Conservation (phyloP, 73 alveolate genomes). For the Effrenium voratum region DNA sequence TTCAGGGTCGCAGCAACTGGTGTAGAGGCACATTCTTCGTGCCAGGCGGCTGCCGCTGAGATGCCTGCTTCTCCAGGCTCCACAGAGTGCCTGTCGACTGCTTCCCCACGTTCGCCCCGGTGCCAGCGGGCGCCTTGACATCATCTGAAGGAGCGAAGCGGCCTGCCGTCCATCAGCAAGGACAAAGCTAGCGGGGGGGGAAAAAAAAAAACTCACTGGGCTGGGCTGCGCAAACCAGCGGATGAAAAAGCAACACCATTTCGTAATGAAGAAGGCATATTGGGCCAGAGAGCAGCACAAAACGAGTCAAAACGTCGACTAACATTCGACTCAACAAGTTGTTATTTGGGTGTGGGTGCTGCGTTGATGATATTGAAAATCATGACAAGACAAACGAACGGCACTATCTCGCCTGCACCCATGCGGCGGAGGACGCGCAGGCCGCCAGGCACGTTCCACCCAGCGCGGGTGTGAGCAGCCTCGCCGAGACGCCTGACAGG, state of each 20-base stretch:
- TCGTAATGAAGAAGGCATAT: too few species aligned
- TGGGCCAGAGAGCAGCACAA: too few species aligned
- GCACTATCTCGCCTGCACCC: constrained; percentile 3
- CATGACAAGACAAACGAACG: not conserved
- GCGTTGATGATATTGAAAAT: not conserved
- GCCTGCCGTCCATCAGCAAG: not conserved
- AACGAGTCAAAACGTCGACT: not conserved
- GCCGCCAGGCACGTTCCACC: constrained; percentile 55
- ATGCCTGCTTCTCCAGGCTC: constrained; percentile 25
- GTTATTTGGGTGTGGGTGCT: not conserved
- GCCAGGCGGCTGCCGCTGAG: constrained; percentile 3
- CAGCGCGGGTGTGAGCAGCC: constrained; percentile 14
- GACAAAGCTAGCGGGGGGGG: not conserved
- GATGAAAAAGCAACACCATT: too few species aligned
- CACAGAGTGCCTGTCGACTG: not conserved
- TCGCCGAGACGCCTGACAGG: not conserved
- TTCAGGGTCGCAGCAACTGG: too few species aligned
- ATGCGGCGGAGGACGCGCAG: not conserved
- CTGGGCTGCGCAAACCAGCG: too few species aligned
- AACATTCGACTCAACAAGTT: not conserved
- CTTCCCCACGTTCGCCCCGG: not conserved
- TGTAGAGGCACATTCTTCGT: too few species aligned
- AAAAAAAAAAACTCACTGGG: not conserved
- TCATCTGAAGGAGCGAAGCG: not conserved
- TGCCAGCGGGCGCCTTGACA: not conserved